Percentiles rank a stretch among this genome's conserved stretches.
These are phyloP conservation scores for Zostera marina DNA, from an alignment of 116 monocot genomes.

Conservation along the genomic window DNA sequence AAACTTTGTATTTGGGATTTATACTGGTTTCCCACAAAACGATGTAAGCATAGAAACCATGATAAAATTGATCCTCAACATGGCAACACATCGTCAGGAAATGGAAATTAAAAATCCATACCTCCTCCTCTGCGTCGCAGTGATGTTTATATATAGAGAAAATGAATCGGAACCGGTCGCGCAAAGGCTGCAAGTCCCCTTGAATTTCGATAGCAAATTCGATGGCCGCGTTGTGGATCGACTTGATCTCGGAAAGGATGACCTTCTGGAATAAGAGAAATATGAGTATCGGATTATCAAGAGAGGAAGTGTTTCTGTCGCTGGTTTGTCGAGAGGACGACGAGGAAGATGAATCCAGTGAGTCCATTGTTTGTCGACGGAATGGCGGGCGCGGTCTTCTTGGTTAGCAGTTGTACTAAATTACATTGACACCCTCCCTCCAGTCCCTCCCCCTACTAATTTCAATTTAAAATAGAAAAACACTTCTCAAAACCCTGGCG, in stretches of 20 bases:
- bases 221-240: constrained; percentile 57
- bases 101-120: constrained; percentile 7
- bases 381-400: too few relatives aligned
- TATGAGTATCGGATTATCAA: constrained; percentile 60
- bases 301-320: constrained; percentile 7
- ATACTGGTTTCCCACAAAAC: too few relatives aligned
- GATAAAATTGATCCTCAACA: too few relatives aligned
- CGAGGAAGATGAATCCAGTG: not conserved
- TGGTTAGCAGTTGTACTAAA: too few relatives aligned
- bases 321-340: not conserved
- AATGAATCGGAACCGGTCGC: constrained; percentile 45
- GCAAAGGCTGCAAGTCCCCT: constrained; percentile 31
- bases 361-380: too few relatives aligned
- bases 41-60: too few relatives aligned
- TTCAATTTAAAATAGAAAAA: too few relatives aligned
- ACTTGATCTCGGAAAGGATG: constrained; percentile 65
- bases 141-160: constrained; percentile 74
- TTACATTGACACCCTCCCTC: too few relatives aligned
- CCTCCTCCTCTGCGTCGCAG: constrained; percentile 95
- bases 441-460: too few relatives aligned
- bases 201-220: constrained; percentile 38
- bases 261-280: constrained; percentile 86
- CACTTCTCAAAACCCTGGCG: too few relatives aligned
- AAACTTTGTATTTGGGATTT: too few relatives aligned
- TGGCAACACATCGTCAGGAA: too few relatives aligned